phyloP scores from a whole-genome alignment of 441 rosid species.

The Adansonia rubrostipa region DNA sequence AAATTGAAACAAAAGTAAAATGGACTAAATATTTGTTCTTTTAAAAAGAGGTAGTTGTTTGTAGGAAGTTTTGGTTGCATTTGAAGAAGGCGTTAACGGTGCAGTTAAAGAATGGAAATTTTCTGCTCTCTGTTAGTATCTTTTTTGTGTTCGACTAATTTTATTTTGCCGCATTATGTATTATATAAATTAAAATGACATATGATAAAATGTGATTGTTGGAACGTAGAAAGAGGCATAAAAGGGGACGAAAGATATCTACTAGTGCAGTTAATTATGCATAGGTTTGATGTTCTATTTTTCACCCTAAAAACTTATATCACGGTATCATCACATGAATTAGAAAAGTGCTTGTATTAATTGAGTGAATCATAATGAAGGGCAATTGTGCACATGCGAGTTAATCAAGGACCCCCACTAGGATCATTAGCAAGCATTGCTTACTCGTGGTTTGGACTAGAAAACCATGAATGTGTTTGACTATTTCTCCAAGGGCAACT shows the following conservation, averaged over 20 bases:
- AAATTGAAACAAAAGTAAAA: background rate
- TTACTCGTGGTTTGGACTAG: background rate
- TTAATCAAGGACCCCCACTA: slow-evolving; percentile 4
- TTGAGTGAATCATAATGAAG: slow-evolving; percentile 15
- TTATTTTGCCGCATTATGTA: no score
- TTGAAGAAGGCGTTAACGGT: background rate
- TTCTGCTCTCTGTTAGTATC: no score
- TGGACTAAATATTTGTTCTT: background rate
- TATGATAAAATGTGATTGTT: no score
- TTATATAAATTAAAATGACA: no score
- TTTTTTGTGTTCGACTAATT: no score
- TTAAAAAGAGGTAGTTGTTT: background rate
- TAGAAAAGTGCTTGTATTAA: background rate
- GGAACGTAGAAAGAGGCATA: no score
- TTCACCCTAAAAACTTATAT: background rate
- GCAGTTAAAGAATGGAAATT: background rate
- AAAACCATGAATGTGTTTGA: background rate
- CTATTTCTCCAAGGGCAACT: background rate
- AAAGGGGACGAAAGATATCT: no score
- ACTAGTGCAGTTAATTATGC: background rate
- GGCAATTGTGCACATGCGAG: slow-evolving; percentile 13
- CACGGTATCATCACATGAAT: background rate
- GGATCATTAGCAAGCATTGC: slow-evolving; percentile 13
- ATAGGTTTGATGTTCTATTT: background rate
- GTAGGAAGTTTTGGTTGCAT: background rate